A percentile compares a stretch with the other conserved stretches of the same genome.
Conservation (phyloP, 2,329 filamentous ascomycete genomes). For the Cercospora sp. region DNA sequence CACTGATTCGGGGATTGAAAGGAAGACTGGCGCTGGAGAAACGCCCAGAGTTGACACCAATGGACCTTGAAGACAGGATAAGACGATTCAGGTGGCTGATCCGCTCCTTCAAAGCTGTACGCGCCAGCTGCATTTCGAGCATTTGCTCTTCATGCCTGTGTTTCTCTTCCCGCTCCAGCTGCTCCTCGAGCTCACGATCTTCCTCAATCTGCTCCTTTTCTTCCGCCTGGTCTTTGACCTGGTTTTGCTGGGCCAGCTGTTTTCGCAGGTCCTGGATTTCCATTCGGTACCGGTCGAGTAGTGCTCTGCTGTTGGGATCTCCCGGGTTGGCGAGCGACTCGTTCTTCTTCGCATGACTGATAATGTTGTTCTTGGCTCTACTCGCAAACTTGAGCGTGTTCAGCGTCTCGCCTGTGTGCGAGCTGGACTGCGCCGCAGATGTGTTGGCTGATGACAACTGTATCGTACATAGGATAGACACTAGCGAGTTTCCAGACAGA, state of each 20-base stretch:
- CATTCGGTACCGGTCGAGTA: slow-evolving; percentile 89
- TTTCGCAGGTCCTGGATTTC: slow-evolving; percentile 81
- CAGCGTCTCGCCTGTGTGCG: slow-evolving; percentile 81
- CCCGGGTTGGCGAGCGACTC: slow-evolving; percentile 77
- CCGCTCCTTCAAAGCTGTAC: slow-evolving; percentile 92
- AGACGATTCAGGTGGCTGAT: slow-evolving; percentile 96
- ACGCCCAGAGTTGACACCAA: slow-evolving; percentile 83
- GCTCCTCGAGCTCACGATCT: slow-evolving; percentile 67
- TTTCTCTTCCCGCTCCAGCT: slow-evolving; percentile 73
- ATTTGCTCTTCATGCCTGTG: slow-evolving; percentile 85
- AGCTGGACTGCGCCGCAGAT: slow-evolving; percentile 68
- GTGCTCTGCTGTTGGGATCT: slow-evolving; percentile 80
- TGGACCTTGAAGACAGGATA: slow-evolving; percentile 93
- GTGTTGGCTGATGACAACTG: slow-evolving; percentile 74
- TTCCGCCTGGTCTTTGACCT: slow-evolving; percentile 55
- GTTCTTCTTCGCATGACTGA: slow-evolving; percentile 93
- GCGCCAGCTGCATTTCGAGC: slow-evolving; percentile 95
- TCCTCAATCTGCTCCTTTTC: slow-evolving; percentile 60
- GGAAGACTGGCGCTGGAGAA: slow-evolving; percentile 50
- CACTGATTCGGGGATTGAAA: slow-evolving; percentile 43
- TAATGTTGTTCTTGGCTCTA: slow-evolving; percentile 94
- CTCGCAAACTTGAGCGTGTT: slow-evolving; percentile 98
- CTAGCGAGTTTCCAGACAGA: slow-evolving; percentile 86
- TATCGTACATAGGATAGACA: slow-evolving; percentile 97
- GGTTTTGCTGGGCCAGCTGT: slow-evolving; percentile 82